Base-by-base conservation (phyloP, 805 yeast species). In the Zygoascus flipseniorum region DNA sequence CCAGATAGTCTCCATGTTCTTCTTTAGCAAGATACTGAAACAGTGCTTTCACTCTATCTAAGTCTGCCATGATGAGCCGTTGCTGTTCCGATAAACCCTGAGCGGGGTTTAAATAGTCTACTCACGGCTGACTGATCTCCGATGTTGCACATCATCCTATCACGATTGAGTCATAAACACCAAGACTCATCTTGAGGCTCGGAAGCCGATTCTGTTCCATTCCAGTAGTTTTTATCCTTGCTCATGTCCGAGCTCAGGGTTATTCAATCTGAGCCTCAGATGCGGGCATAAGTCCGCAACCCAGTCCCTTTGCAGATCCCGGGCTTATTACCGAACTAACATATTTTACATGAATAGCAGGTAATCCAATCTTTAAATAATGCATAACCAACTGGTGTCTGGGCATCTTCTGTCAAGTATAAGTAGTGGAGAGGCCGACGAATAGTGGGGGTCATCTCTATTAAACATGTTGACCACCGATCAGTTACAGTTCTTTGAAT, bases 1-100 rank as follows among this genome's bases (percentile, higher is more conserved):
- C 56, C 35, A 54, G 45, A 39, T 54, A 54, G 19, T 54, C 43
- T 13, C 54, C 56, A 37, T 54, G 54, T 32, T 54, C 56, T 31
- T 51, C 54, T 16, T 50, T 44, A 11, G 48, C 26, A 11, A 51
- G 43, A 43, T 47, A 54, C 39, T 48, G 48, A 19, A 54, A 51
- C 39, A 54, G 52, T 10, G 51, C 42, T 43, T 45, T 32, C 13
- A 54, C 56, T 28, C 39, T 19, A 10, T 51, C 28, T n/a, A 42
- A 16, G 20, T 42, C 39, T 16, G 37, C 20, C 37, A 31, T 23
- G 26, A 18, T 31, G 45, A 19, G 32, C 45, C 23, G 48, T 13
- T 16, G 39, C 16, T 4, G 39, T 5, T 11, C 39, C 13, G 39
- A n/a, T n/a, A 13, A 35, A 8, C 39, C 16, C 9, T 35, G 8